These are phyloP conservation scores for Cnidoscolus chayamansa DNA, from an alignment of 441 rosid genomes.

Conservation along the genomic window DNA sequence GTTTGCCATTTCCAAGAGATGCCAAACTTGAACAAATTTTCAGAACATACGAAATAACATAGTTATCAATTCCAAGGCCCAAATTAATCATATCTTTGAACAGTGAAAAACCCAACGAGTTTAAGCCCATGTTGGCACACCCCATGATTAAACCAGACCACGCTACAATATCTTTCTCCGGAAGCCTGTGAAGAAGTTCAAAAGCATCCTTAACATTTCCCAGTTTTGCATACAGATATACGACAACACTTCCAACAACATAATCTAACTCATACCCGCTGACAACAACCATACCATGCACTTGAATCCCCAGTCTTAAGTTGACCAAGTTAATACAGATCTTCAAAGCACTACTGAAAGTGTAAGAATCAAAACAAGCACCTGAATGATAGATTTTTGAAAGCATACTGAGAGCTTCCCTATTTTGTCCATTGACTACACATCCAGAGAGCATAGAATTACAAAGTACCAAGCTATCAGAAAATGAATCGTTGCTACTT, in stretches of 20 bases:
- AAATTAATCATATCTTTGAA: slow-evolving; percentile 44
- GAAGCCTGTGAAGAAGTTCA: slow-evolving; percentile 44
- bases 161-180: slow-evolving; percentile 50
- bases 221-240: slow-evolving; percentile 49
- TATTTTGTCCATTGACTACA: slow-evolving; percentile 34
- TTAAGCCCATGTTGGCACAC: slow-evolving; percentile 42
- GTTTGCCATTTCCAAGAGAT: slow-evolving; percentile 50
- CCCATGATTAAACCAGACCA: slow-evolving; percentile 61
- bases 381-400: slow-evolving; percentile 34
- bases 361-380: slow-evolving; percentile 48
- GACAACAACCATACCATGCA: slow-evolving; percentile 48
- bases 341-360: slow-evolving; percentile 55
- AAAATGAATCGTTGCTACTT: not conserved
- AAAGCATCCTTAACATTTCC: slow-evolving; percentile 41
- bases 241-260: slow-evolving; percentile 53
- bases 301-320: slow-evolving; percentile 51
- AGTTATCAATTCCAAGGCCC: slow-evolving; percentile 43
- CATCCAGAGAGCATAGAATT: slow-evolving; percentile 63
- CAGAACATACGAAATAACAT: slow-evolving; percentile 47
- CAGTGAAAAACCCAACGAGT: slow-evolving; percentile 39
- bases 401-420: slow-evolving; percentile 45
- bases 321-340: slow-evolving; percentile 48
- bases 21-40: slow-evolving; percentile 55
- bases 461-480: slow-evolving; percentile 39
- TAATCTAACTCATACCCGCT: slow-evolving; percentile 55